A percentile compares a stretch with the other conserved stretches of the same genome.
Conservation (phyloP, 2,329 filamentous ascomycete genomes). For the Sarocladium strictum region DNA sequence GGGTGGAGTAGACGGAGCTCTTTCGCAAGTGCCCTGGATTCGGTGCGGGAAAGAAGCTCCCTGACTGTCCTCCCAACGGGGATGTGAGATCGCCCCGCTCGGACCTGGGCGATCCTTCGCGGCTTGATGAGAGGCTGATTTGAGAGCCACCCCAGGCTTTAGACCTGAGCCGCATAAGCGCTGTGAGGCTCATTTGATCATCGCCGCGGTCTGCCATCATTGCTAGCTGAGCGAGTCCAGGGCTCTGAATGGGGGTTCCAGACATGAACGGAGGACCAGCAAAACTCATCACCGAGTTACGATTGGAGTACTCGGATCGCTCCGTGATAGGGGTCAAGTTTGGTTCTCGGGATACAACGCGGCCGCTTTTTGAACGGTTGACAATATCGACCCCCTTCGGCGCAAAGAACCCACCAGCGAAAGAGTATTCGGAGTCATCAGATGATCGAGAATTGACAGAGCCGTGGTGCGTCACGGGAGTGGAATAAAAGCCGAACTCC, state of each 20-base stretch:
- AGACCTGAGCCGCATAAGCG: constrained; percentile 65
- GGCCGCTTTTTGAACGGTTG: constrained; percentile 66
- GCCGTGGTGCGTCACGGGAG: constrained; percentile 39
- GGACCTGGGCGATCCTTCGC: constrained; percentile 44
- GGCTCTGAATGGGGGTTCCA: constrained; percentile 52
- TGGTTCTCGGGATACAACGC: constrained; percentile 72
- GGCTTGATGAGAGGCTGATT: constrained; percentile 57
- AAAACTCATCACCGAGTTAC: constrained; percentile 82
- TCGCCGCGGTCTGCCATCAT: constrained; percentile 50
- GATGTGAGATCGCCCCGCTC: constrained; percentile 43
- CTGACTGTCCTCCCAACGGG: constrained; percentile 25
- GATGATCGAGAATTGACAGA: constrained; percentile 32
- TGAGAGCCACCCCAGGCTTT: constrained; percentile 79
- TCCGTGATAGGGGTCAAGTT: constrained; percentile 96
- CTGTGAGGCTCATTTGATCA: constrained; percentile 68
- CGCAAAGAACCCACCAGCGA: constrained; percentile 77
- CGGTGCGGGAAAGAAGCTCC: constrained; percentile 1
- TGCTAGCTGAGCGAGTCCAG: constrained; percentile 72
- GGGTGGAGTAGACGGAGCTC: constrained; percentile 43
- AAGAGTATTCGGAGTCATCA: constrained; percentile 10
- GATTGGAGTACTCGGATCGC: constrained; percentile 89
- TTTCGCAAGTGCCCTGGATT: constrained; percentile 34
- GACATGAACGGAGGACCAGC: constrained; percentile 34
- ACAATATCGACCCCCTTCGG: constrained; percentile 50
- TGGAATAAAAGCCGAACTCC: constrained; percentile 93